Conservation (phyloP, 352 stramenopile genomes). For the Poterioochromonas sp. region DNA sequence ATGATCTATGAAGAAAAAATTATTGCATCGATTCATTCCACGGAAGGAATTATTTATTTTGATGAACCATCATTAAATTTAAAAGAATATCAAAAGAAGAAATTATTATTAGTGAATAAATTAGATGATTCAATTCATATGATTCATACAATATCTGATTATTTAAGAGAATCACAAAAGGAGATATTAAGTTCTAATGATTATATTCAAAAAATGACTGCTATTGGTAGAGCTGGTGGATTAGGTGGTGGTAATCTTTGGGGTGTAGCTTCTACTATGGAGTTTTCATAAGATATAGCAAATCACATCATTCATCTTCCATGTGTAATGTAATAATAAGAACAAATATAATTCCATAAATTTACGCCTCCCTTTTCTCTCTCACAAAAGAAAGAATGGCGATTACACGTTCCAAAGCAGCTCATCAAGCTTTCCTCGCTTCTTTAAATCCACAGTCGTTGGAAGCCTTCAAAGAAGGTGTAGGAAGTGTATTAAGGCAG, state of each 20-base stretch:
- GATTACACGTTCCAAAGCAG: background rate
- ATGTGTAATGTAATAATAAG: background rate
- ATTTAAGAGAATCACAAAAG: background rate
- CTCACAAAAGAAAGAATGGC: background rate
- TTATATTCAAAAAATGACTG: background rate
- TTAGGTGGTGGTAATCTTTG: background rate
- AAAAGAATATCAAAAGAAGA: no score
- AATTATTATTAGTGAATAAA: background rate
- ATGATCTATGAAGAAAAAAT: background rate
- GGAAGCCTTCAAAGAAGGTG: constrained; percentile 9
- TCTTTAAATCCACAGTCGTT: background rate
- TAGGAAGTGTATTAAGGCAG: background rate
- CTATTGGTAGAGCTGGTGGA: background rate
- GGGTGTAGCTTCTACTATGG: background rate
- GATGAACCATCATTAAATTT: background rate
- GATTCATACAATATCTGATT: background rate
- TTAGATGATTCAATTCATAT: background rate
- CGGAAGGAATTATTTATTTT: background rate
- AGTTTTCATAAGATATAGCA: background rate
- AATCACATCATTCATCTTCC: background rate
- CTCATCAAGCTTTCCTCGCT: background rate
- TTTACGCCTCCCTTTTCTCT: background rate
- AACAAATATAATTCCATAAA: background rate
- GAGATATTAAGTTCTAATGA: background rate
- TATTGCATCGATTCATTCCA: background rate